These are phyloP conservation scores for Aureobasidium lini DNA, from an alignment of 2,329 filamentous ascomycete species.

Conservation along the genomic window DNA sequence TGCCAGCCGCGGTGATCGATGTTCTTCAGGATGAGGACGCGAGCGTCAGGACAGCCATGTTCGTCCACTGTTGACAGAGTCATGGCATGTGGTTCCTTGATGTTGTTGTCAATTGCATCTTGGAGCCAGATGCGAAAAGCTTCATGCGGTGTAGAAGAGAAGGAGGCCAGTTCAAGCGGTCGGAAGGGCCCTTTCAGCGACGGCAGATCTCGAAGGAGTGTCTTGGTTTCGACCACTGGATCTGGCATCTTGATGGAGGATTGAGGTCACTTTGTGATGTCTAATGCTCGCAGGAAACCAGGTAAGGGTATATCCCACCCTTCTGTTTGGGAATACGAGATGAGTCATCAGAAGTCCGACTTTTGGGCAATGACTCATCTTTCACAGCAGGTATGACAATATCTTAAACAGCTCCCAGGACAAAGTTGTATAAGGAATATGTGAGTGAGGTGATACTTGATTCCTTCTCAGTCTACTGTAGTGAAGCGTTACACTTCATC, in stretches of 20 bases:
- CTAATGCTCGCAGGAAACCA: background rate
- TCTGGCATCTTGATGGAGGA: too few species aligned
- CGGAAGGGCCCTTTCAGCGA: background rate
- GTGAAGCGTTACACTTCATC: slow-evolving; percentile 8
- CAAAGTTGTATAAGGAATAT: too few species aligned
- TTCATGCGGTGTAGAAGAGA: background rate
- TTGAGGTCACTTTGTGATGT: too few species aligned
- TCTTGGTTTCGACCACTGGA: background rate
- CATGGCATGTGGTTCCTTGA: background rate
- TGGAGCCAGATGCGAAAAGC: background rate
- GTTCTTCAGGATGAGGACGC: background rate
- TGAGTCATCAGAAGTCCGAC: background rate
- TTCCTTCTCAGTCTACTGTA: background rate
- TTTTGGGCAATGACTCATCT: too few species aligned
- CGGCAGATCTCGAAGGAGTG: background rate
- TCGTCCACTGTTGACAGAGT: background rate
- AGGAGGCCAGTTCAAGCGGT: background rate
- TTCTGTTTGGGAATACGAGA: background rate
- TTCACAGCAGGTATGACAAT: too few species aligned
- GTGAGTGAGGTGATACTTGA: too few species aligned
- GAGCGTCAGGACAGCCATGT: background rate
- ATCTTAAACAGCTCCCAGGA: too few species aligned
- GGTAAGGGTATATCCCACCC: background rate
- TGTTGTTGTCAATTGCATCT: background rate
- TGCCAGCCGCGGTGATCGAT: background rate